Conservation (phyloP, 192 early-diverging fungal species). For the Backusella morwellensis region DNA sequence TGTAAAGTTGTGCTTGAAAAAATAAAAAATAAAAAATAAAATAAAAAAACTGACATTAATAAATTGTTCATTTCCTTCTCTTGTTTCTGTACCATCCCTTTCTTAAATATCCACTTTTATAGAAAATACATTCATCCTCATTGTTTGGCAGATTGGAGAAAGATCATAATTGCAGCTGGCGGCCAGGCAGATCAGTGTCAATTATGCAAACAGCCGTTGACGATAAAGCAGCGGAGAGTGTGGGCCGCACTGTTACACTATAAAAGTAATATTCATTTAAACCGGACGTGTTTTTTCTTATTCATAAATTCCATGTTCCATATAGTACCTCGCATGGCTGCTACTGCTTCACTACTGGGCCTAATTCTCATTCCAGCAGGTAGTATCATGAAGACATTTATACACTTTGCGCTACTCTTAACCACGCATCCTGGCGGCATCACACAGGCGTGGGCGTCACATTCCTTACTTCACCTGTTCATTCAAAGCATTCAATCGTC, state of each 20-base stretch:
- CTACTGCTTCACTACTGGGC: conserved; percentile 18
- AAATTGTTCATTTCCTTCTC: not conserved
- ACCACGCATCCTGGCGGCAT: conserved; percentile 10
- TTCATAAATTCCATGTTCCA: not conserved
- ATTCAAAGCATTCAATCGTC: not conserved
- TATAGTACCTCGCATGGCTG: conserved; percentile 20
- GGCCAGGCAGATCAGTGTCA: conserved; percentile 26
- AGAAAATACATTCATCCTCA: conserved; percentile 39
- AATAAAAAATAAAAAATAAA: not conserved
- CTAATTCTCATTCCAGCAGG: conserved; percentile 32
- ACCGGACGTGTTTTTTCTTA: not conserved
- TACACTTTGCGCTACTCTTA: conserved; percentile 17
- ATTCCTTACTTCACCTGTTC: conserved; percentile 11
- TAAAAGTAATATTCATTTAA: conserved; percentile 15
- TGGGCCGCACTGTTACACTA: conserved; percentile 22
- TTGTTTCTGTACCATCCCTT: not conserved
- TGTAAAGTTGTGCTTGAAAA: conserved; percentile 21
- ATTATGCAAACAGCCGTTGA: conserved; percentile 25
- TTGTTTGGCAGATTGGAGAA: conserved; percentile 35
- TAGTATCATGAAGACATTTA: conserved; percentile 34
- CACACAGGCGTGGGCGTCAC: not conserved
- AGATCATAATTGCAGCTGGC: conserved; percentile 15
- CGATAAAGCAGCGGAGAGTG: conserved; percentile 13
- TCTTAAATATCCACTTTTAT: not conserved
- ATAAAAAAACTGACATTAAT: not conserved